Percentiles rank a stretch among this genome's conserved stretches.
Evolutionary conservation across 225 moss, liverwort and hornwort species (phyloP).

Genomic region (Asterella californica): DNA sequence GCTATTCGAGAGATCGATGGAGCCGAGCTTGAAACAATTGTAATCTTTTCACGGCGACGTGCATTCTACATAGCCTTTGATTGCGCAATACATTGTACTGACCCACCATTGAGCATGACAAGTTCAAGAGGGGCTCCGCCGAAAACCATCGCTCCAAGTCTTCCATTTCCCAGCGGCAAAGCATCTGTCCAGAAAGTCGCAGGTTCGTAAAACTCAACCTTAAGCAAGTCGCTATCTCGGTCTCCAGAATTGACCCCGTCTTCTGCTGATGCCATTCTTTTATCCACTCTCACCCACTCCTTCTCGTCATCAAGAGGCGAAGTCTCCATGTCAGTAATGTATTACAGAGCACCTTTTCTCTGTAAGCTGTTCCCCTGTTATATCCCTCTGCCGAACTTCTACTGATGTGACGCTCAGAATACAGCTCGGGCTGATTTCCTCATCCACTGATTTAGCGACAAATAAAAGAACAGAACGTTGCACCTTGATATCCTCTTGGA

Average conservation of each 20-base stretch:
- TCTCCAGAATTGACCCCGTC: neutral
- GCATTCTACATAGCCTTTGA: neutral
- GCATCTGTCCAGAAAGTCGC: conserved; percentile 79
- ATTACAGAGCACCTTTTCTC: too few relatives aligned
- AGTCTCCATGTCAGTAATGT: neutral
- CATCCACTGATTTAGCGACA: too few relatives aligned
- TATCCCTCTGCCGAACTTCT: too few relatives aligned
- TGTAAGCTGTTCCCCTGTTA: too few relatives aligned
- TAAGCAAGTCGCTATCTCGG: conserved; percentile 30
- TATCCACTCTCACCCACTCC: conserved; percentile 25
- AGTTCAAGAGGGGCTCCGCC: conserved; percentile 76
- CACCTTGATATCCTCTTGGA: too few relatives aligned
- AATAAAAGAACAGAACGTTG: too few relatives aligned
- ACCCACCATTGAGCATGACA: conserved; percentile 78
- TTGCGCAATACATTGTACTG: neutral
- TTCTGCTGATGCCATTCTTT: neutral
- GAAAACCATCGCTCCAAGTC: conserved; percentile 86
- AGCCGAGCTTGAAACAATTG: too few relatives aligned
- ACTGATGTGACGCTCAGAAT: too few relatives aligned
- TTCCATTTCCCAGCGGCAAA: conserved; percentile 85
- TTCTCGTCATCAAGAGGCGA: conserved; percentile 10
- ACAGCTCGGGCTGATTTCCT: too few relatives aligned
- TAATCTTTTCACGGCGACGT: neutral
- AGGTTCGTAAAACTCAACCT: conserved; percentile 76
- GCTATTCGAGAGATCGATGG: too few relatives aligned